Percentiles rank a stretch among this genome's conserved stretches.
These are phyloP conservation scores for Camellia japonica DNA, from an alignment of 148 eudicot species.

Conservation along the genomic window DNA sequence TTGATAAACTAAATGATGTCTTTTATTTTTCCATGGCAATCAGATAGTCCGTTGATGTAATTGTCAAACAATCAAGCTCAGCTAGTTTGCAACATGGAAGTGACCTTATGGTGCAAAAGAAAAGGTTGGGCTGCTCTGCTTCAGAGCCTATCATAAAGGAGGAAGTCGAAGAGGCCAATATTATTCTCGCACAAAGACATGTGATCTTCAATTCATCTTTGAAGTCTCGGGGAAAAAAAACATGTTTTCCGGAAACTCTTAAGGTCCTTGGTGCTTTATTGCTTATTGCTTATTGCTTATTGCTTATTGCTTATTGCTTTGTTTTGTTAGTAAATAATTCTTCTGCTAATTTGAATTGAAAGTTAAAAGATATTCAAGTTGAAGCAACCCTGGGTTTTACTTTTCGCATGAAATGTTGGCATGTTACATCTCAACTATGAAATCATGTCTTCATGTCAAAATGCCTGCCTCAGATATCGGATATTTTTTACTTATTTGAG, in stretches of 20 bases:
- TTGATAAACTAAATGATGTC: background rate
- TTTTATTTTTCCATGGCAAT: background rate
- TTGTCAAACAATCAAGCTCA: background rate
- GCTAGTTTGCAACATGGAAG: background rate
- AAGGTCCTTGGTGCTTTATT: background rate
- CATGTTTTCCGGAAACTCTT: background rate
- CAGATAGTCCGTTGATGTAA: background rate
- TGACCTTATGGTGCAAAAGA: background rate
- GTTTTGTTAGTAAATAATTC: no score
- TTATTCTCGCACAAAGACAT: background rate
- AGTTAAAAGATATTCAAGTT: no score
- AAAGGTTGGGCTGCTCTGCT: background rate
- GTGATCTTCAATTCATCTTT: background rate
- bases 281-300: no score
- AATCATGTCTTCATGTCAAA: no score
- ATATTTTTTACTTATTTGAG: no score
- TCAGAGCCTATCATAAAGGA: background rate
- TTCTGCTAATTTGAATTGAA: no score
- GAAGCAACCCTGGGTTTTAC: no score
- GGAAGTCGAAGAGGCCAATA: background rate
- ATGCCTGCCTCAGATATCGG: no score
- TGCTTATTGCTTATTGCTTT: no score
- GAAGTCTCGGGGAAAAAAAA: background rate
- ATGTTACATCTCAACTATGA: no score
- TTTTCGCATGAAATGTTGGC: no score